Evolutionary conservation across 768 basidiomycete genomes (phyloP), one percentile per base, ranked within the genome.

Genomic region (Lentinula guzmanii): DNA sequence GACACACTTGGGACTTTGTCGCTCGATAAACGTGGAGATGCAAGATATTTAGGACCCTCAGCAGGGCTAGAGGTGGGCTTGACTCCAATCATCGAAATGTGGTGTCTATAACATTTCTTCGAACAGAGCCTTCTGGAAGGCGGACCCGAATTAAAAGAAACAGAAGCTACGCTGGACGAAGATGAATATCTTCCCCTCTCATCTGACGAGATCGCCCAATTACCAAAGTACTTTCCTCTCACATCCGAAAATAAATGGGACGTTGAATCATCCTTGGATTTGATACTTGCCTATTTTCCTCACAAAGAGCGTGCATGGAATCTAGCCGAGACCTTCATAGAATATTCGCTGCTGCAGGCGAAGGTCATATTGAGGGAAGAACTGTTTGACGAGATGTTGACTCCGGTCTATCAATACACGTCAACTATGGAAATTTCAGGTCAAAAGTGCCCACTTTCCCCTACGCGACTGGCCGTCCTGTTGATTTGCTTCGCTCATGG

Each of bases 251-350:
- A 69, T 58, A 63, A 57, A 10, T 63, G 61, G 62, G 68, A 67
- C 15, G 64, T 52, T 28, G 42, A 52, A 18, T 62, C 66, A 13
- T 43, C 70, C 33, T 52, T 72, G 53, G 62, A 67, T 5, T 61
- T 64, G 2, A 51, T 75, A 37, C 65, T 70, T 37, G 54, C 65
- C 18, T 65, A 67, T 60, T 69, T 75, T 24, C 74, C 74, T 8
- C 60, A 67, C 18, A 72, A 72, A 57, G 70, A 73, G 8, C 75
- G 74, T 34, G 81, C 81, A 7, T 71, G 72, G 56, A 65, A 73
- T 42, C 75, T 82, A n/a, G 76, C 74, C 48, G 79, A 83, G 58
- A 74, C 75, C 7, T 83, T 76, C 62, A 61, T 81, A 61, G 75
- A 74, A 77, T n/a, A 67, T 70, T 3, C 68, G 76, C 4, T 81